Evolutionary conservation across 1,284 basidiomycete genomes (phyloP).

Genomic region (Athelia sp.): DNA sequence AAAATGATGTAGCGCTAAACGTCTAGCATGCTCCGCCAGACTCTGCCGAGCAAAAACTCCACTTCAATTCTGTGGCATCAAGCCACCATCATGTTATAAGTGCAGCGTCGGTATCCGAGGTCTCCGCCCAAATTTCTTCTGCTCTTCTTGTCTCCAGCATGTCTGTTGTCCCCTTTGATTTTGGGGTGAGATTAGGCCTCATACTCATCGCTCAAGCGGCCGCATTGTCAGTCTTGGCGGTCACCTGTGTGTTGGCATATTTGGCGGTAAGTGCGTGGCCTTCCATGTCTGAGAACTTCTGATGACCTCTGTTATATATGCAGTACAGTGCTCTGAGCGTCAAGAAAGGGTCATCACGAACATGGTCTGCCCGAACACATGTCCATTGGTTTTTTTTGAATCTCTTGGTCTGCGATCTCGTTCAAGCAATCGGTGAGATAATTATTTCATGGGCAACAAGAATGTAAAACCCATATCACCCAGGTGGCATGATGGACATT

Average conservation of each 20-base stretch:
- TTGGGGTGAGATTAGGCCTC: constrained; percentile 29
- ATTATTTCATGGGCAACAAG: not conserved
- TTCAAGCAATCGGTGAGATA: constrained; percentile 33
- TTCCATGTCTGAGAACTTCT: not conserved
- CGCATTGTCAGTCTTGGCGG: constrained; percentile 23
- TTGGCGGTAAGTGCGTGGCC: constrained; percentile 18
- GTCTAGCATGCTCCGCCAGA: too few species aligned
- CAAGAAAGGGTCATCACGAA: constrained; percentile 17
- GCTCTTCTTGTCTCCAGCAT: not conserved
- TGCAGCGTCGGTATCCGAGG: not conserved
- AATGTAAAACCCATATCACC: constrained; percentile 1
- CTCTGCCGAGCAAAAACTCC: too few species aligned
- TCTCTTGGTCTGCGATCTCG: constrained; percentile 27
- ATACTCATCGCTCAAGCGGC: constrained; percentile 28
- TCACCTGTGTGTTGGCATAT: constrained; percentile 21
- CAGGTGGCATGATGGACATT: constrained; percentile 31
- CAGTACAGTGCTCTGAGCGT: constrained; percentile 23
- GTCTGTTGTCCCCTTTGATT: constrained; percentile 16
- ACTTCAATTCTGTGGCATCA: too few species aligned
- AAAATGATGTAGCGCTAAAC: too few species aligned
- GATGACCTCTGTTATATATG: not conserved
- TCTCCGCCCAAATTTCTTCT: not conserved
- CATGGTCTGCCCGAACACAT: constrained; percentile 26
- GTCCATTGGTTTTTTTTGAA: constrained; percentile 20
- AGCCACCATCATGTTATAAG: not conserved